phyloP scores from a whole-genome alignment of 768 basidiomycete genomes.

The Mycena floridula region DNA sequence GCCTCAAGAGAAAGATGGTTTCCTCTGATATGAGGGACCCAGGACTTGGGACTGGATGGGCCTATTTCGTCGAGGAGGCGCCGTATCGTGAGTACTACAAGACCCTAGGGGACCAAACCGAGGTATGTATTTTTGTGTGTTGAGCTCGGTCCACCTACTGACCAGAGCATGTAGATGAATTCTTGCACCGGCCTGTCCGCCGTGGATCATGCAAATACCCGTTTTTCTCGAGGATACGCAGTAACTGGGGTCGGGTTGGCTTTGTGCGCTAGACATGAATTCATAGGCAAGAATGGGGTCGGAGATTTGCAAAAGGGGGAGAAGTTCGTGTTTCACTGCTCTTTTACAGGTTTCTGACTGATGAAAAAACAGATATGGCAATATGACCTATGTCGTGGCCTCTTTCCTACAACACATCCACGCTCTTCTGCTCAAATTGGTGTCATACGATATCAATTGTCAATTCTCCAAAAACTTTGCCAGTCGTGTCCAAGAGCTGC shows the following conservation, averaged over 20 bases:
- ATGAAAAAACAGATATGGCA: slow-evolving; percentile 14
- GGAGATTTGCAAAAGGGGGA: slow-evolving; percentile 17
- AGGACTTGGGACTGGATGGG: slow-evolving; percentile 5
- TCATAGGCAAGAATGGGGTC: slow-evolving; percentile 9
- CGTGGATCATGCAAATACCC: neutral
- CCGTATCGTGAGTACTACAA: slow-evolving; percentile 3
- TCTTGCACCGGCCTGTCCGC: slow-evolving; percentile 9
- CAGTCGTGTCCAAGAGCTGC: slow-evolving; percentile 10
- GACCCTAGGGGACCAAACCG: slow-evolving; percentile 2
- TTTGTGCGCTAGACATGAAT: slow-evolving; percentile 8
- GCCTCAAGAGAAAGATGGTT: slow-evolving; percentile 8
- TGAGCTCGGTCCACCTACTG: too few relatives aligned
- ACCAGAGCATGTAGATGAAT: too few relatives aligned
- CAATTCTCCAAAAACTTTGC: slow-evolving; percentile 20
- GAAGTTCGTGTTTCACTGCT: slow-evolving; percentile 8
- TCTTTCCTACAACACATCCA: slow-evolving; percentile 1
- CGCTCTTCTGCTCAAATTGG: neutral
- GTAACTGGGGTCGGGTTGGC: slow-evolving; percentile 9
- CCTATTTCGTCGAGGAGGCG: slow-evolving; percentile 6
- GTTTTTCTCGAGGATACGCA: neutral
- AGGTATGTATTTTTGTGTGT: slow-evolving; percentile 3
- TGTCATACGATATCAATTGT: slow-evolving; percentile 27
- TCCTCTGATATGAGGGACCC: slow-evolving; percentile 5
- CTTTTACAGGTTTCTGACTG: neutral
- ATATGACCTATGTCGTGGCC: slow-evolving; percentile 21